Percentiles rank a stretch among this genome's conserved stretches.
Conservation (phyloP, 2,329 filamentous ascomycete species). For the Thelonectria olida region DNA sequence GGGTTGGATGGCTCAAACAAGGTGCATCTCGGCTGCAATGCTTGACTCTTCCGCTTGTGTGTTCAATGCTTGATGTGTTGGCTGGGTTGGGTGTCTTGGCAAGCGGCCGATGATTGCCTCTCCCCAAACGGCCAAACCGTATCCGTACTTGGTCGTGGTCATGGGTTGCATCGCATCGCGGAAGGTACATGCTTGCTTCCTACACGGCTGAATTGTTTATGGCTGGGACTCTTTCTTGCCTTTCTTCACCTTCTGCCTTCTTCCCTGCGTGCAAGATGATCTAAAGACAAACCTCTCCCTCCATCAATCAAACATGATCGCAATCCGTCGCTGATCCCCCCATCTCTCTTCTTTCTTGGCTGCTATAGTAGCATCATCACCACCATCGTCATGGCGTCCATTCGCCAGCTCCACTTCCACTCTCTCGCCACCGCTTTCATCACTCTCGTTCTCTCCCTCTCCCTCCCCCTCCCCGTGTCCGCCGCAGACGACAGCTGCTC, state of each 20-base stretch:
- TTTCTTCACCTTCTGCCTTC: background rate
- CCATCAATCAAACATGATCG: background rate
- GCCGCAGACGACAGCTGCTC: constrained; percentile 39
- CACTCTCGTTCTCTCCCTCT: background rate
- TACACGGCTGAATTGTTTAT: too few relatives aligned
- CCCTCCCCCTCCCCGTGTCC: background rate
- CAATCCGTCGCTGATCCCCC: background rate
- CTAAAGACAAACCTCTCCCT: background rate
- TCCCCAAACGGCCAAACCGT: too few relatives aligned
- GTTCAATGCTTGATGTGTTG: too few relatives aligned
- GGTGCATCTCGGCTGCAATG: too few relatives aligned
- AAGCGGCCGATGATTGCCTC: too few relatives aligned
- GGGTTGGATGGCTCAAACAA: background rate
- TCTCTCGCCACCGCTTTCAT: constrained; percentile 3
- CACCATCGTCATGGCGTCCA: background rate
- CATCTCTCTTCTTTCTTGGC: background rate
- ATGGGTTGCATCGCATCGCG: background rate
- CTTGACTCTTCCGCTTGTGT: too few relatives aligned
- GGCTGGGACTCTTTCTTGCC: too few relatives aligned
- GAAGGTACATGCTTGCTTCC: too few relatives aligned
- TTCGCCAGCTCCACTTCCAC: background rate
- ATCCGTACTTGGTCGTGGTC: background rate
- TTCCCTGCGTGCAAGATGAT: too few relatives aligned
- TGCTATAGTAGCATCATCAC: background rate
- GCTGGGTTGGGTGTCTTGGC: background rate